Conservation (phyloP, 73 alveolate genomes). For the Loxodes magnus region DNA sequence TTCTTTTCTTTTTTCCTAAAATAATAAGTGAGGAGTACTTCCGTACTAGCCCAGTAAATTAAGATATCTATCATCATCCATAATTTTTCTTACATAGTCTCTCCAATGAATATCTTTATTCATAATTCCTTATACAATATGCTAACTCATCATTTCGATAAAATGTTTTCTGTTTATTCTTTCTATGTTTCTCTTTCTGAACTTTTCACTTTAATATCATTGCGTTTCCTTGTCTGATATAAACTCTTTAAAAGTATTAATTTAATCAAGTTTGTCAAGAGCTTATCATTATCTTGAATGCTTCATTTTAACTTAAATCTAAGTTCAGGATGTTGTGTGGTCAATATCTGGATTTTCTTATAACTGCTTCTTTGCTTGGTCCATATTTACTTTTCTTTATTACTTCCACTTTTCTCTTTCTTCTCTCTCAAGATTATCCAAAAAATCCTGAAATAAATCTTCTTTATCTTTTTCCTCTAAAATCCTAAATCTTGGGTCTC, state of each 20-base stretch:
- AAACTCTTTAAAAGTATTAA: conserved; percentile 58
- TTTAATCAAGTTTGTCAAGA: conserved; percentile 57
- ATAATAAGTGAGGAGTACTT: conserved; percentile 63
- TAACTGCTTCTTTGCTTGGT: conserved; percentile 38
- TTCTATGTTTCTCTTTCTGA: conserved; percentile 46
- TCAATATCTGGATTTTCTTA: conserved; percentile 27
- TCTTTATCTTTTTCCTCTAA: conserved; percentile 73
- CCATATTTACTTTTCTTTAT: conserved; percentile 41
- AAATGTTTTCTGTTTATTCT: conserved; percentile 66
- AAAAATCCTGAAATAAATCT: conserved; percentile 67
- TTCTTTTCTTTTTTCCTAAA: too few species aligned
- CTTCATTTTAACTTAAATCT: conserved; percentile 27
- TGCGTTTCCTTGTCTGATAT: conserved; percentile 42
- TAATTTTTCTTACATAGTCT: conserved; percentile 28
- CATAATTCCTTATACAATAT: conserved; percentile 46
- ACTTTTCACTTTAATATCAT: conserved; percentile 33
- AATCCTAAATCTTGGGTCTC: conserved; percentile 65
- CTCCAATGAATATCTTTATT: conserved; percentile 52
- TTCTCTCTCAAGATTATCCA: conserved; percentile 55
- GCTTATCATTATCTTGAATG: conserved; percentile 41
- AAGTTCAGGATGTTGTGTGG: conserved; percentile 40
- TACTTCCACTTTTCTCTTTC: conserved; percentile 71
- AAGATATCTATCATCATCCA: conserved; percentile 51
- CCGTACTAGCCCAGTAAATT: conserved; percentile 63
- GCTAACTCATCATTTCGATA: conserved; percentile 43